Base-by-base conservation (phyloP, 345 rosid species). In the Eucalyptus regnans region DNA sequence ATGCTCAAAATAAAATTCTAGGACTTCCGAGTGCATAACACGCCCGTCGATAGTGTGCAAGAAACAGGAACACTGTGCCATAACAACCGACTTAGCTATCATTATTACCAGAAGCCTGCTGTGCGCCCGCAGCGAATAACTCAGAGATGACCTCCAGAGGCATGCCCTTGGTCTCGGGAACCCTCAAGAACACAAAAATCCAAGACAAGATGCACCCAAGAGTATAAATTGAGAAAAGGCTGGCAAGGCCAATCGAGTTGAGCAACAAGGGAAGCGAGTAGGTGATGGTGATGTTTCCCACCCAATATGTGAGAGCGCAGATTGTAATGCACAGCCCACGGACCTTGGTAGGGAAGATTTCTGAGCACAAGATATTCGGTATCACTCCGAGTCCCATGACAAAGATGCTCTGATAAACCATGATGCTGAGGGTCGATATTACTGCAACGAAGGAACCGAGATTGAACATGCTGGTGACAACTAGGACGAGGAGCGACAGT, bases 91-190 rank as follows among this genome's bases (percentile, higher is more conserved):
- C 48, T 11, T 76, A 76, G 84, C 84, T 20, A 76, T 20, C 15
- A 22, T 76, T 76, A 41, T 76, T 16, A 12, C 84, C 20, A 44
- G 84, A 76, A 41, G 29, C 29, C 84, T 76, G 84, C 27, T 76
- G 41, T 6, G 84, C 9, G 7, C 93, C 94, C 12, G 62, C 90
- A 3, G 93, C 90, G 37, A 93, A 93, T 93, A 93, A 93, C 89
- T 93, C 93, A 51, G 89, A 88, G 44, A 93, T 92, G 87, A 93
- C 92, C 87, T 93, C 93, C 20, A 92, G 87, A 56, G 93, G 93
- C 94, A 93, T 91, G 23, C 93, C 94, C 86, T 92, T 93, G 17
- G 93, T 93, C 93, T 93, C 94, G 1, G 93, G 93, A 85, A 92
- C 94, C 87, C 88, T 92, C 49, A 91, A 62, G 91, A 88, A 92